Evolutionary conservation across 192 early-diverging fungal species (phyloP).

Genomic region (Podila epigama): DNA sequence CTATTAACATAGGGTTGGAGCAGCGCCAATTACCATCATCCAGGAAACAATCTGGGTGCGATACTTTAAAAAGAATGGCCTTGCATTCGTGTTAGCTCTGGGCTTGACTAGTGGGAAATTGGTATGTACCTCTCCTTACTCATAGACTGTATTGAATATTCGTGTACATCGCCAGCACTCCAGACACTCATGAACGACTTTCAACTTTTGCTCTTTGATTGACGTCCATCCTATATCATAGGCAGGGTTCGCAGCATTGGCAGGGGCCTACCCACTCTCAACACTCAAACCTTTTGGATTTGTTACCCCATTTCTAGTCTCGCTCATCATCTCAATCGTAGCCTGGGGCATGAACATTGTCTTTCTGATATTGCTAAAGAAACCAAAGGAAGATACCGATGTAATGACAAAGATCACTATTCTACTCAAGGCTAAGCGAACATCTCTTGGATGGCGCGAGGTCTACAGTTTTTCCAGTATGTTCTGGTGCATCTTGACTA

Average conservation of each 20-base stretch:
- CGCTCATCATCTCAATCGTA: slow-evolving; percentile 66
- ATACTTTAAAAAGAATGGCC: slow-evolving; percentile 74
- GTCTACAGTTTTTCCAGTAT: slow-evolving; percentile 53
- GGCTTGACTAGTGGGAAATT: slow-evolving; percentile 76
- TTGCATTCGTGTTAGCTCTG: slow-evolving; percentile 72
- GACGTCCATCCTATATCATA: too few relatives aligned
- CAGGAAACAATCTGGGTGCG: slow-evolving; percentile 83
- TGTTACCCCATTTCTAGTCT: slow-evolving; percentile 59
- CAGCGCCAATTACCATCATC: slow-evolving; percentile 77
- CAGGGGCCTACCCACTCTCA: slow-evolving; percentile 68
- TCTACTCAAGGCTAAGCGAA: slow-evolving; percentile 27
- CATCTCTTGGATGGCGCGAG: slow-evolving; percentile 45
- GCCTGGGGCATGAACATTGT: slow-evolving; percentile 76
- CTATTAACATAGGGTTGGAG: slow-evolving; percentile 71
- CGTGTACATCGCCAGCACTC: too few relatives aligned
- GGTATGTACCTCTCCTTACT: slow-evolving; percentile 33
- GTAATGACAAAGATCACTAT: slow-evolving; percentile 40
- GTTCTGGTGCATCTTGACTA: slow-evolving; percentile 51
- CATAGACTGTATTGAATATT: neutral
- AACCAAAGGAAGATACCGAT: slow-evolving; percentile 41
- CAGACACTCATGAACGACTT: too few relatives aligned
- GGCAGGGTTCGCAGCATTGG: slow-evolving; percentile 75
- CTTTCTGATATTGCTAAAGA: slow-evolving; percentile 67
- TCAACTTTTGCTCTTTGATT: neutral
- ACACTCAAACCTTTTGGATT: slow-evolving; percentile 54